Percentiles rank a stretch among this genome's conserved stretches.
Conservation (phyloP, 305 asterid genomes). For the Plantago rigida region DNA sequence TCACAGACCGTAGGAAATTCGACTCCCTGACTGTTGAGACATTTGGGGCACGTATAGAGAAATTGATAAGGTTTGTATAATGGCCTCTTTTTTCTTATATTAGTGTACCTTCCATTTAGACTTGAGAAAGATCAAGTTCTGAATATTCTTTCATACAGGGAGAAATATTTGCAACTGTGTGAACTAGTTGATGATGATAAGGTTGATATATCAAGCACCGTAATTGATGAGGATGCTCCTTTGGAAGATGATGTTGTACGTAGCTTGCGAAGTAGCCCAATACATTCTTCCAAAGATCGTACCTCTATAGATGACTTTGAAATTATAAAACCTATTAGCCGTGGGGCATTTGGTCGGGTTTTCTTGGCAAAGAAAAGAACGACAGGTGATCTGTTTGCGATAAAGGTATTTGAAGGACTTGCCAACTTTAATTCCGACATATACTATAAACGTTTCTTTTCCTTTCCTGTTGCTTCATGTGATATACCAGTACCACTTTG, state of each 20-base stretch:
- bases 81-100: slow-evolving; percentile 17
- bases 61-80: slow-evolving; percentile 61
- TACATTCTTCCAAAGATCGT: slow-evolving; percentile 81
- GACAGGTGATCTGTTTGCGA: slow-evolving; percentile 93
- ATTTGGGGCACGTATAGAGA: slow-evolving; percentile 96
- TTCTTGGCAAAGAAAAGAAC: slow-evolving; percentile 94
- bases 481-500: not conserved
- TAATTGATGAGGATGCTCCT: slow-evolving; percentile 95
- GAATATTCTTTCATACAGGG: slow-evolving; percentile 46
- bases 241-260: slow-evolving; percentile 95
- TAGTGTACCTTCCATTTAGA: slow-evolving; percentile 11
- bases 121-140: slow-evolving; percentile 20
- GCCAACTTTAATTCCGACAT: slow-evolving; percentile 12
- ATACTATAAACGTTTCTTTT: too few relatives aligned
- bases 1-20: slow-evolving; percentile 74
- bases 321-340: slow-evolving; percentile 96
- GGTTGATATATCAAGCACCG: slow-evolving; percentile 78
- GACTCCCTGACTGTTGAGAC: slow-evolving; percentile 95
- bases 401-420: slow-evolving; percentile 52
- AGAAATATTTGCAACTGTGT: slow-evolving; percentile 85
- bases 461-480: not conserved
- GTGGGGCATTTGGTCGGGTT: slow-evolving; percentile 99
- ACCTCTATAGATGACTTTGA: slow-evolving; percentile 97
- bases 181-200: slow-evolving; percentile 95
- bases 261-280: slow-evolving; percentile 90